These are phyloP conservation scores for Gynostemma pentaphyllum DNA, from an alignment of 306 rosid species.

Conservation along the genomic window DNA sequence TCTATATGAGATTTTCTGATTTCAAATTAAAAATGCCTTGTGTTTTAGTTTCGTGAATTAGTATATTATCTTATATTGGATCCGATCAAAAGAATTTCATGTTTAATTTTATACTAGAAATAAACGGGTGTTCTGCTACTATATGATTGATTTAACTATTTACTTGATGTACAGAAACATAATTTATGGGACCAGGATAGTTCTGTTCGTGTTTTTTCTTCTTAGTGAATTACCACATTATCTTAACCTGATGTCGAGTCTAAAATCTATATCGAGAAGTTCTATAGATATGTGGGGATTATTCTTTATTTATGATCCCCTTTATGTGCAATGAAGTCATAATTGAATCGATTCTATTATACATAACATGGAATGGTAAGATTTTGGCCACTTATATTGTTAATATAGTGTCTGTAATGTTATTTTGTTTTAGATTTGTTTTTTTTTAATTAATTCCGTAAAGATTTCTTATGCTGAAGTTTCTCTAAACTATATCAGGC, in stretches of 20 bases:
- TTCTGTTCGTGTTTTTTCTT: not conserved
- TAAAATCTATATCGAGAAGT: not conserved
- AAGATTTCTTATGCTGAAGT: not conserved
- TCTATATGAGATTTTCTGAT: not conserved
- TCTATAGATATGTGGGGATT: not conserved
- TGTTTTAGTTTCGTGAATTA: not conserved
- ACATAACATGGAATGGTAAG: not conserved
- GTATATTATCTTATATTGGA: not conserved
- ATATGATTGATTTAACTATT: not conserved
- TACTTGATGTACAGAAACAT: not conserved
- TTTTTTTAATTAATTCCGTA: not conserved
- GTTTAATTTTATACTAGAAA: not conserved
- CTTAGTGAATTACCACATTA: not conserved
- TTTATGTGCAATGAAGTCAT: not conserved
- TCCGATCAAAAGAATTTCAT: not conserved
- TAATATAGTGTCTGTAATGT: not conserved
- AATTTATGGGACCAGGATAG: not conserved
- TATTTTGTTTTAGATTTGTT: not conserved
- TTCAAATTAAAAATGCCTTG: not conserved
- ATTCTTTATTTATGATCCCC: not conserved
- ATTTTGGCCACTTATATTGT: not conserved
- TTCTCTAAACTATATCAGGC: constrained; percentile 44
- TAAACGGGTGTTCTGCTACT: not conserved
- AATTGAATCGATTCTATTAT: not conserved
- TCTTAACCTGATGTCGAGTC: not conserved